phyloP scores from a whole-genome alignment of 495 filamentous ascomycete genomes.

The Staphylotrichum tortipilum region DNA sequence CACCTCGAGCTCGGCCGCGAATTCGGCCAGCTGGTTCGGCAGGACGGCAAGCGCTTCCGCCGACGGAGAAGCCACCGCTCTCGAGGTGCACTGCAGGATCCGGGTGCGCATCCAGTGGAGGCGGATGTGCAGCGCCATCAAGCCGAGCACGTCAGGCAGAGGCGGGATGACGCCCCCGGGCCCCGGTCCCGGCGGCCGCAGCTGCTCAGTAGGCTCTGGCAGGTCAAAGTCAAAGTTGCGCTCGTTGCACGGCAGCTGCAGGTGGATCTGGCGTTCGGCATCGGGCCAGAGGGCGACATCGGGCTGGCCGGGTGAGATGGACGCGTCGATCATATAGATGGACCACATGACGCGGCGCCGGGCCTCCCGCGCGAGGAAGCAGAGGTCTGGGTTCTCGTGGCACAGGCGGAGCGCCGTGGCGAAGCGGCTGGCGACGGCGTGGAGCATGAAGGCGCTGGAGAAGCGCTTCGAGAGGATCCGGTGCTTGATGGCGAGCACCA shows the following conservation, averaged over 20 bases:
- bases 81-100: conserved; percentile 36
- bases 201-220: conserved; percentile 37
- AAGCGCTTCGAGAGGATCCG: conserved; percentile 38
- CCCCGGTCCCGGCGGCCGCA: conserved; percentile 26
- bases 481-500: conserved; percentile 42
- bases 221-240: conserved; percentile 46
- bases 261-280: conserved; percentile 32
- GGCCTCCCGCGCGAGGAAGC: conserved; percentile 42
- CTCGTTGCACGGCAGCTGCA: conserved; percentile 44
- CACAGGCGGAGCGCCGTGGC: conserved; percentile 41
- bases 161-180: conserved; percentile 15
- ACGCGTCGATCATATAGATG: conserved; percentile 41
- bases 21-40: conserved; percentile 31
- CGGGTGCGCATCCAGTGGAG: conserved; percentile 39
- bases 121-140: conserved; percentile 40
- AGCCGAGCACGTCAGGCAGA: conserved; percentile 40
- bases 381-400: conserved; percentile 39
- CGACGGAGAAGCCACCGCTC: conserved; percentile 24
- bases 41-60: conserved; percentile 30
- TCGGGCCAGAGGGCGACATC: conserved; percentile 40
- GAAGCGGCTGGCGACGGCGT: conserved; percentile 39
- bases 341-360: conserved; percentile 47
- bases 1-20: conserved; percentile 33
- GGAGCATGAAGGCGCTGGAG: conserved; percentile 41
- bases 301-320: conserved; percentile 35